phyloP scores from a whole-genome alignment of 2,329 filamentous ascomycete species.

The Colletotrichum sp. region DNA sequence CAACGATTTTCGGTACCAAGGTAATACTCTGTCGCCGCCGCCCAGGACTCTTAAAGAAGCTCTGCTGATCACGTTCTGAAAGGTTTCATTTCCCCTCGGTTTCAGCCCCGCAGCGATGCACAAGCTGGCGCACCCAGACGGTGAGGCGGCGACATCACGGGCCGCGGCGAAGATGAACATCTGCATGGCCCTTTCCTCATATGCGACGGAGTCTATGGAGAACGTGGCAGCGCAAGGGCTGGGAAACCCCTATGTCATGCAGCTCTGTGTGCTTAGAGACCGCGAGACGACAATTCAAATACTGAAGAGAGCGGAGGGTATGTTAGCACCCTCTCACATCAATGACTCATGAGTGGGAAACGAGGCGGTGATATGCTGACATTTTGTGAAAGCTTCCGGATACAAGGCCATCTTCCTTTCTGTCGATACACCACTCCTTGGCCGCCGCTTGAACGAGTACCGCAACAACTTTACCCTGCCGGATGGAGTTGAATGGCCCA shows the following conservation, averaged over 20 bases:
- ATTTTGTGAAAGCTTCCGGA: background rate
- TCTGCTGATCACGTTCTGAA: no score
- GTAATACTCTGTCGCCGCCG: background rate
- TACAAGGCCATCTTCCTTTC: slow-evolving; percentile 61
- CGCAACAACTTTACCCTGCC: slow-evolving; percentile 50
- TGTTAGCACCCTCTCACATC: background rate
- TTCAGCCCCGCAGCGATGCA: slow-evolving; percentile 62
- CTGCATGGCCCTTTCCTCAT: slow-evolving; percentile 53
- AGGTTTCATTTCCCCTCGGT: slow-evolving; percentile 53
- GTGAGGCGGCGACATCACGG: slow-evolving; percentile 55
- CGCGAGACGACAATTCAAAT: slow-evolving; percentile 44
- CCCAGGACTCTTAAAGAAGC: accelerated
- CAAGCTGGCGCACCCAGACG: slow-evolving; percentile 56
- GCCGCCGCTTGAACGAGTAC: slow-evolving; percentile 57
- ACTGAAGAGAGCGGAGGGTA: slow-evolving; percentile 46
- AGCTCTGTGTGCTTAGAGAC: slow-evolving; percentile 58
- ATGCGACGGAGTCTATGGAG: slow-evolving; percentile 48
- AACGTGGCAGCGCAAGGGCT: slow-evolving; percentile 46
- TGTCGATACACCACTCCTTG: slow-evolving; percentile 59
- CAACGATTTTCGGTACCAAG: slow-evolving; percentile 47
- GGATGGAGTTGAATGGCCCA: background rate
- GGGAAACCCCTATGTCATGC: slow-evolving; percentile 46
- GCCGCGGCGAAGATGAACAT: slow-evolving; percentile 37
- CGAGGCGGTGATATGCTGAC: background rate
- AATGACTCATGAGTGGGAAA: background rate